Base-by-base conservation (phyloP, 345 rosid genomes). In the Populus ilicifolia region DNA sequence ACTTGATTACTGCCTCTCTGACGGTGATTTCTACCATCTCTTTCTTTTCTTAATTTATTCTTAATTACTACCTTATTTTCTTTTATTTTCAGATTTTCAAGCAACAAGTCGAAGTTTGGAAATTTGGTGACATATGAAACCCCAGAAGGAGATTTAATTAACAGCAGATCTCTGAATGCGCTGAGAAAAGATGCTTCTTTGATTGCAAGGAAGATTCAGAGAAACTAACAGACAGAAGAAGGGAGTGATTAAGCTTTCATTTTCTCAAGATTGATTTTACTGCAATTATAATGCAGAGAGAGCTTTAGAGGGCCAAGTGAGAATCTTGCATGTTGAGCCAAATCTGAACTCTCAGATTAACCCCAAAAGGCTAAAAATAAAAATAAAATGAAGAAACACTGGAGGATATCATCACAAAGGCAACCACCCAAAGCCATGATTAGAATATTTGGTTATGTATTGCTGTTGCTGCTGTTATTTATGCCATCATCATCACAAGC, bases 361-460 rank as follows among this genome's bases (percentile, higher is more conserved):
- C 67, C 29, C 38, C 33, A 63, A 74, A 48, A 17, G n/a, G 61
- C 52, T 62, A n/a, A 52, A 35, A 75, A 33, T 33, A 33, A 33
- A 33, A 33, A 33, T 33, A 33, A 85, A 38, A 87, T 84, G 89
- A 84, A 80, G 80, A 79, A 46, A 76, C 67, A 56, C 65, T 77
- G 83, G 88, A 80, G 46, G 59, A 6, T 63, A 36, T 67, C 77
- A 39, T 23, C 79, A 68, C 23, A 69, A 39, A 70, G 78, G 59
- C 63, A 65, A 14, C 64, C 64, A 23, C 29, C 29, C 64, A 54
- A 33, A 20, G 9, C 52, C 23, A 44, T 78, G 48, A 73, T 69
- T 72, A 71, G 84, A 39, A 77, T 78, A 64, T 77, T 67, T 67
- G 56, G 62, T 59, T 23, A 9, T 10, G 23, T 75, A 36, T 76